Conservation (phyloP, 768 basidiomycete species). For the Termitomyces eurrhizus region DNA sequence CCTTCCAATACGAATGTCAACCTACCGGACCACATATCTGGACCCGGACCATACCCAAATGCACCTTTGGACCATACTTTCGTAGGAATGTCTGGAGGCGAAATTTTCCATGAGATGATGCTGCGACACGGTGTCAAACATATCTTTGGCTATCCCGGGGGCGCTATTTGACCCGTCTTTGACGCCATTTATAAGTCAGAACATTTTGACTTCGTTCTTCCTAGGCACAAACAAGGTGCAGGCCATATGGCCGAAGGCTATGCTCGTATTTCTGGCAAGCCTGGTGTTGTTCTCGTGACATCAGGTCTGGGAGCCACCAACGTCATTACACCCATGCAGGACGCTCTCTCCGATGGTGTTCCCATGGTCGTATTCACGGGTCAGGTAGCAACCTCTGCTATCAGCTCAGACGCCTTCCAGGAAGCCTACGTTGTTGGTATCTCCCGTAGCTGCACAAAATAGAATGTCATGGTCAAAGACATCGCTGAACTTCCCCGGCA, state of each 20-base stretch:
- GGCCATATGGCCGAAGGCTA: constrained; percentile 99
- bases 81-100: constrained; percentile 90
- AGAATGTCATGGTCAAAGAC: constrained; percentile 99
- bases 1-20: constrained; percentile 28
- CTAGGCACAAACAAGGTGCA: constrained; percentile 96
- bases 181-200: constrained; percentile 97
- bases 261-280: constrained; percentile 94
- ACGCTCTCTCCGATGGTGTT: constrained; percentile 90
- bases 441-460: constrained; percentile 95
- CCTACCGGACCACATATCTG: constrained; percentile 28
- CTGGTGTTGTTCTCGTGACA: constrained; percentile 96
- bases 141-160: constrained; percentile 96
- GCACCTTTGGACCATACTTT: constrained; percentile 76
- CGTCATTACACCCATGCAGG: constrained; percentile 97
- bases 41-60: constrained; percentile 39
- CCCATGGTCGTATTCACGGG: constrained; percentile 95
- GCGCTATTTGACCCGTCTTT: constrained; percentile 98
- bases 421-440: constrained; percentile 98
- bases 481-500: constrained; percentile 90
- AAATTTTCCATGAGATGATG: constrained; percentile 99
- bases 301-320: constrained; percentile 98
- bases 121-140: constrained; percentile 94
- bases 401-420: constrained; percentile 99
- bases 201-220: constrained; percentile 93
- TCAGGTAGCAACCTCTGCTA: constrained; percentile 98